phyloP scores from a whole-genome alignment of 495 filamentous ascomycete species.

The Lasiosphaeria miniovina region DNA sequence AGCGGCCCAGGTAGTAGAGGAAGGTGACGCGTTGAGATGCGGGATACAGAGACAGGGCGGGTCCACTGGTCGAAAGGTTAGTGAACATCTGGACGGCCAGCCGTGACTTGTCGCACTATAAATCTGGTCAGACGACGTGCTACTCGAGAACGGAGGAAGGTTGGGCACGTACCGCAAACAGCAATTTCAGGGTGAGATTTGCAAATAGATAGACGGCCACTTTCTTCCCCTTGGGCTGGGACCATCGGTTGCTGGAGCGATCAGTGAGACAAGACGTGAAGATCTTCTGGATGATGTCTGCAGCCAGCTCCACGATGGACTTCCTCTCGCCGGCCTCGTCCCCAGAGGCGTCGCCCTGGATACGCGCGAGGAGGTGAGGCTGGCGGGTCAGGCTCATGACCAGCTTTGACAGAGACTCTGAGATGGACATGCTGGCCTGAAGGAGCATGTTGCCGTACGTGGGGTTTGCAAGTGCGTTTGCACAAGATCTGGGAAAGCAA shows the following conservation, averaged over 20 bases:
- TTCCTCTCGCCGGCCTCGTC: constrained; percentile 59
- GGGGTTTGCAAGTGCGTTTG: constrained; percentile 74
- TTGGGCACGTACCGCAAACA: constrained; percentile 65
- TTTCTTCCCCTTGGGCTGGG: constrained; percentile 75
- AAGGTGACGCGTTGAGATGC: constrained; percentile 88
- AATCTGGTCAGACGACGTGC: constrained; percentile 9
- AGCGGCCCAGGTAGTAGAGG: constrained; percentile 91
- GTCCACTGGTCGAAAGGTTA: constrained; percentile 79
- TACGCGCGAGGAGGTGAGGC: constrained; percentile 64
- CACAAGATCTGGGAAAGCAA: constrained; percentile 56
- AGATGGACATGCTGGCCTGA: constrained; percentile 72
- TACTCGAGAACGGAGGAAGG: not conserved
- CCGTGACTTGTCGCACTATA: constrained; percentile 57
- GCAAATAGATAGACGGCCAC: constrained; percentile 85
- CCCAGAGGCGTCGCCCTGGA: constrained; percentile 46
- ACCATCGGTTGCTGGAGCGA: constrained; percentile 58
- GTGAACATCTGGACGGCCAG: constrained; percentile 82
- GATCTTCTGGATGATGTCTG: constrained; percentile 82
- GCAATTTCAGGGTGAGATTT: constrained; percentile 83
- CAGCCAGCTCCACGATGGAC: constrained; percentile 78
- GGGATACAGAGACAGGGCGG: constrained; percentile 73
- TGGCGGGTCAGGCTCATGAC: constrained; percentile 76
- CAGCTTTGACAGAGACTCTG: constrained; percentile 69
- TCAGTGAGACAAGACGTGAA: constrained; percentile 90
- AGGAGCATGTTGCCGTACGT: constrained; percentile 76